Percentiles rank a stretch among this genome's conserved stretches.
Conservation (phyloP, 2,329 filamentous ascomycete genomes). For the Ophiostoma himal-ulmi region DNA sequence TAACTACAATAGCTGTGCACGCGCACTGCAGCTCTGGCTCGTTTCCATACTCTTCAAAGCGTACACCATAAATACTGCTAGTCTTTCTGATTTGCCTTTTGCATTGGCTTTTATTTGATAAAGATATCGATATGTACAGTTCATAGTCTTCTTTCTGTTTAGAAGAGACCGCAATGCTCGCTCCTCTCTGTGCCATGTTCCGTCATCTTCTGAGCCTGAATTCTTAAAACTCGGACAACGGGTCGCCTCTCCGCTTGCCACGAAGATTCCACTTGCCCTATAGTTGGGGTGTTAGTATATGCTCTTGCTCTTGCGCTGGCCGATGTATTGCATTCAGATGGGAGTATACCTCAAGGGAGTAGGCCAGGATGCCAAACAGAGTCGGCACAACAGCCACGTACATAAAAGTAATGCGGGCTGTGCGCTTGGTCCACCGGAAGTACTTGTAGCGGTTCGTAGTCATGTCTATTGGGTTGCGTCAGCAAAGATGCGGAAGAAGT, state of each 20-base stretch:
- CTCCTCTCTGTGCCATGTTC: neutral
- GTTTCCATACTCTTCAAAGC: neutral
- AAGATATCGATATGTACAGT: conserved; percentile 5
- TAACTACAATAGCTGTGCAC: neutral
- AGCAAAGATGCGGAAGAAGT: conserved; percentile 20
- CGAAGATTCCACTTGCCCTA: conserved; percentile 83
- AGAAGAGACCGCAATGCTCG: neutral
- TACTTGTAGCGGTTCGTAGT: conserved; percentile 80
- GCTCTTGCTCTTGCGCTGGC: neutral
- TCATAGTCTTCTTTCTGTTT: neutral
- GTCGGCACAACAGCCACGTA: conserved; percentile 70
- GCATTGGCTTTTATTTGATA: conserved; percentile 3
- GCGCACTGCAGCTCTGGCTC: too few species aligned
- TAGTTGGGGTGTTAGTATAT: neutral
- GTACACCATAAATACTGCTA: neutral
- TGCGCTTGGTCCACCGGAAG: conserved; percentile 88
- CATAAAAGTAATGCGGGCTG: conserved; percentile 70
- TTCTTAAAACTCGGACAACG: conserved; percentile 68
- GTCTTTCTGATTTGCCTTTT: neutral
- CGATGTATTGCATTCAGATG: neutral
- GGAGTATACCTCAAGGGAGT: conserved; percentile 77
- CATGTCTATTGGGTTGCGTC: conserved; percentile 56
- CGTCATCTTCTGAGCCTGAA: neutral
- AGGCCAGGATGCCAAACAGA: conserved; percentile 65
- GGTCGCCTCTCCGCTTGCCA: conserved; percentile 82